phyloP scores from a whole-genome alignment of 768 basidiomycete genomes.

The Macrocybe gigantea region DNA sequence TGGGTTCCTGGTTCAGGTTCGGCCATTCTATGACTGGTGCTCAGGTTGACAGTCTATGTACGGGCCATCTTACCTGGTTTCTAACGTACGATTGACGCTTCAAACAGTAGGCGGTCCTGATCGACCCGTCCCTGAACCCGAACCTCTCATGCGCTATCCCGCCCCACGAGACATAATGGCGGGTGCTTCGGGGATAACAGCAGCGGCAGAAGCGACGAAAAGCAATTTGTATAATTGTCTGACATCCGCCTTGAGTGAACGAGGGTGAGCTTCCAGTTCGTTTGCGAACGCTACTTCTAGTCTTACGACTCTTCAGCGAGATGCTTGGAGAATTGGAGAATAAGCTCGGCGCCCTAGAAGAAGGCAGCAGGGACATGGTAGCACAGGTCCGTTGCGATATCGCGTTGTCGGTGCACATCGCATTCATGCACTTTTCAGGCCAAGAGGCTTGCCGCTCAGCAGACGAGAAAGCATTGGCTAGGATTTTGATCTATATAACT shows the following conservation, averaged over 20 bases:
- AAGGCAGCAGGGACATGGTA: slow-evolving; percentile 62
- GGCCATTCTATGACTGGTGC: slow-evolving; percentile 48
- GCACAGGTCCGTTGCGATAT: slow-evolving; percentile 39
- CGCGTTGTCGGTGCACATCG: not conserved
- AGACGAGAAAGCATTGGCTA: slow-evolving; percentile 64
- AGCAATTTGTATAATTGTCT: slow-evolving; percentile 39
- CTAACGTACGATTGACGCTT: not conserved
- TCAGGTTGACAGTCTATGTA: slow-evolving; percentile 56
- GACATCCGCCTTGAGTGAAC: slow-evolving; percentile 51
- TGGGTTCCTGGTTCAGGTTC: slow-evolving; percentile 49
- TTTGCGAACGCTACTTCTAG: not conserved
- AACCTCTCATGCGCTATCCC: not conserved
- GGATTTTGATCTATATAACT: slow-evolving; percentile 30
- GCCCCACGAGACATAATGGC: not conserved
- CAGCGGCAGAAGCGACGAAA: slow-evolving; percentile 22
- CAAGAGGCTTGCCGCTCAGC: slow-evolving; percentile 56
- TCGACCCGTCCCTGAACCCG: slow-evolving; percentile 42
- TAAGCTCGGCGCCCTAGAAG: slow-evolving; percentile 56
- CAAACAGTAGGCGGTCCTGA: slow-evolving; percentile 59
- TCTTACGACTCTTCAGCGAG: slow-evolving; percentile 35
- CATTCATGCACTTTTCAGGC: slow-evolving; percentile 31
- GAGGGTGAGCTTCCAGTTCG: slow-evolving; percentile 43
- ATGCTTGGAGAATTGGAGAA: slow-evolving; percentile 56
- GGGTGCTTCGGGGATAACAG: slow-evolving; percentile 11
- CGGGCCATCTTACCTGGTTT: slow-evolving; percentile 15